Evolutionary conservation across 148 eudicot genomes (phyloP).

Genomic region (Diospyros lotus): DNA sequence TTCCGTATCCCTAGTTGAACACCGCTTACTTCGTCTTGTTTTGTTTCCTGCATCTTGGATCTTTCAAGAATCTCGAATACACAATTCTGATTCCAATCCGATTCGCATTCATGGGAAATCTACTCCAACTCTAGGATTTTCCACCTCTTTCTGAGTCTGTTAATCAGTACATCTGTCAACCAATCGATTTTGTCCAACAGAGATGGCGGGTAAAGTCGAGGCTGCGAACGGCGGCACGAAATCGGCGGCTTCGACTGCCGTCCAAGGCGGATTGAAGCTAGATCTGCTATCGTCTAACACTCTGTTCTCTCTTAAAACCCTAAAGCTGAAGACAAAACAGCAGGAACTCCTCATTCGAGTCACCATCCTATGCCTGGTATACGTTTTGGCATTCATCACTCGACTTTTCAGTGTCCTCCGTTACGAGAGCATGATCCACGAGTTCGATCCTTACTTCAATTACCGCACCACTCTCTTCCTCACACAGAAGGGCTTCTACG

Average conservation of each 20-base stretch:
- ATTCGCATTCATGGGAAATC: too few species aligned
- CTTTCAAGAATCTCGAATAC: too few species aligned
- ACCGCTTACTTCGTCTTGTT: too few species aligned
- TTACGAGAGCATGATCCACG: constrained; percentile 96
- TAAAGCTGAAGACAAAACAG: constrained; percentile 81
- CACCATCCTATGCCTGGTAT: constrained; percentile 56
- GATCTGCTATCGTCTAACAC: constrained; percentile 31
- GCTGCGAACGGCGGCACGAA: constrained; percentile 11
- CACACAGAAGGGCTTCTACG: constrained; percentile 82
- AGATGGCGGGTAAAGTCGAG: constrained; percentile 10
- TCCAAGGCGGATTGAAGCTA: constrained; percentile 13
- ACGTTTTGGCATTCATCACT: constrained; percentile 73
- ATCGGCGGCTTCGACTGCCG: background rate
- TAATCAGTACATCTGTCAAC: too few species aligned
- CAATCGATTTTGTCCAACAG: background rate
- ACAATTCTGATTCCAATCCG: too few species aligned
- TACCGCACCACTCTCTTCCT: constrained; percentile 77
- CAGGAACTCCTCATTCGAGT: constrained; percentile 85
- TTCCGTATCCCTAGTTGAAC: too few species aligned
- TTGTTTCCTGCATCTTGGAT: too few species aligned
- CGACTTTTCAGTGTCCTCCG: constrained; percentile 87
- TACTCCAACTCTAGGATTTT: too few species aligned
- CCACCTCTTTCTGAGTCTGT: too few species aligned
- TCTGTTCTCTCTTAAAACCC: constrained; percentile 39
- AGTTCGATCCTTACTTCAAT: constrained; percentile 94